Conservation (phyloP, 768 basidiomycete genomes). For the Mrakia blollopis region DNA sequence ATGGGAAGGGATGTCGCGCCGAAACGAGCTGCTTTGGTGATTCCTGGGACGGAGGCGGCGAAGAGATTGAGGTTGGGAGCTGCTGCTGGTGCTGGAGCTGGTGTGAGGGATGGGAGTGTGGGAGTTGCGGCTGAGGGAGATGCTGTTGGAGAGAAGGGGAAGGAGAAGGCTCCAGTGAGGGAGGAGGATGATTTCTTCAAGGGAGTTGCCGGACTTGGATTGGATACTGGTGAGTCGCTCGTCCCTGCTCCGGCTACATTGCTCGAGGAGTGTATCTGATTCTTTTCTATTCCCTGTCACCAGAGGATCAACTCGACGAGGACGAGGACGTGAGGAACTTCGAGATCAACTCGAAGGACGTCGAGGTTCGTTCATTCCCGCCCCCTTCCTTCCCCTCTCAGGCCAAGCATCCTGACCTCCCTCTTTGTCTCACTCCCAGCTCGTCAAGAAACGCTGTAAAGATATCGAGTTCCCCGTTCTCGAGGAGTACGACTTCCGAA, state of each 20-base stretch:
- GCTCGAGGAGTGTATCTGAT: neutral
- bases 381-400: neutral
- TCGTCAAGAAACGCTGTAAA: slow-evolving; percentile 93
- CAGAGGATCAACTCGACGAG: slow-evolving; percentile 89
- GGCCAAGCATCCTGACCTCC: slow-evolving; percentile 6
- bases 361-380: slow-evolving; percentile 60
- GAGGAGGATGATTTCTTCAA: slow-evolving; percentile 33
- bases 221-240: slow-evolving; percentile 20
- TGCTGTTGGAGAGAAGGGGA: slow-evolving; percentile 40
- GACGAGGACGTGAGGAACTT: slow-evolving; percentile 98
- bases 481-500: slow-evolving; percentile 98
- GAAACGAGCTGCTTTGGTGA: slow-evolving; percentile 71
- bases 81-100: no score
- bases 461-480: slow-evolving; percentile 97
- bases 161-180: slow-evolving; percentile 48
- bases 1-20: slow-evolving; percentile 64
- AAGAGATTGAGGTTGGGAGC: slow-evolving; percentile 36
- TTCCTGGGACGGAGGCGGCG: slow-evolving; percentile 73
- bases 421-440: slow-evolving; percentile 49
- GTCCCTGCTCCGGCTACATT: neutral
- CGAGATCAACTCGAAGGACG: slow-evolving; percentile 87
- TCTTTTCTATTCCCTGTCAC: neutral
- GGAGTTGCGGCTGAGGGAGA: neutral
- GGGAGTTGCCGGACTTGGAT: slow-evolving; percentile 28
- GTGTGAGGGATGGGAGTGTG: slow-evolving; percentile 46